Evolutionary conservation across 805 yeast genomes (phyloP), one percentile per base, ranked within the genome.

Genomic region (Lipomyces sp.): DNA sequence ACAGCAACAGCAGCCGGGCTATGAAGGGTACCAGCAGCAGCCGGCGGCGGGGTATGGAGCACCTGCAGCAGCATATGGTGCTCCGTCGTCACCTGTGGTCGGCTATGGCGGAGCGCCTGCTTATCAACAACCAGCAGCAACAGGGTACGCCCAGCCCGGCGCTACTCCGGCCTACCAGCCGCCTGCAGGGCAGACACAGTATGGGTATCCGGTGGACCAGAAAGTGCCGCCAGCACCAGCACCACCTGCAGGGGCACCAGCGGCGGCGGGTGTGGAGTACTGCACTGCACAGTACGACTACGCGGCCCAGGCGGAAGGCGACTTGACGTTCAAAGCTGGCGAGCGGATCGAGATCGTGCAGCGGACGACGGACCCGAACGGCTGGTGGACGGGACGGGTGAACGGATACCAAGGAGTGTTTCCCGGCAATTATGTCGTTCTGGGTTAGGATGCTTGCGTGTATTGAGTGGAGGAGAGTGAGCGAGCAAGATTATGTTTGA

Each of bases 311-410:
- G 93, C 96, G 0, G 86, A 78, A 29, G 98, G 98, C 21, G 98
- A 93, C 65, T 75, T 93, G 64, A 70, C 85, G 18, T 87, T 93
- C 72, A 76, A 82, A 31, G 95, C 95, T 0, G 98, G 98, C 21
- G 84, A 90, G 19, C 77, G 81, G 28, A 90, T 93, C 59, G 86
- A 86, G 61, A 75, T 93, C 53, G 79, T 89, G 2, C 86, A 88
- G 65, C 82, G 87, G 63, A 84, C 95, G 0, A 74, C 79, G 0
- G 96, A 89, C 66, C 77, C 82, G 46, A 88, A 87, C 63, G 98
- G 95, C 4, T 93, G 98, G 98, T 93, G 98, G 98, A 88, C 96
- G 0, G 98, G 98, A 13, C 71, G 76, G 35, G 72, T 78, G 56
- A 86, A 88, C 61, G 97, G 96, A 7, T 83, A 75, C 52, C 82